A percentile compares a stretch with the other conserved stretches of the same genome.
These are phyloP conservation scores for Xylariaceae sp. DNA, from an alignment of 2,329 filamentous ascomycete species.

Conservation along the genomic window DNA sequence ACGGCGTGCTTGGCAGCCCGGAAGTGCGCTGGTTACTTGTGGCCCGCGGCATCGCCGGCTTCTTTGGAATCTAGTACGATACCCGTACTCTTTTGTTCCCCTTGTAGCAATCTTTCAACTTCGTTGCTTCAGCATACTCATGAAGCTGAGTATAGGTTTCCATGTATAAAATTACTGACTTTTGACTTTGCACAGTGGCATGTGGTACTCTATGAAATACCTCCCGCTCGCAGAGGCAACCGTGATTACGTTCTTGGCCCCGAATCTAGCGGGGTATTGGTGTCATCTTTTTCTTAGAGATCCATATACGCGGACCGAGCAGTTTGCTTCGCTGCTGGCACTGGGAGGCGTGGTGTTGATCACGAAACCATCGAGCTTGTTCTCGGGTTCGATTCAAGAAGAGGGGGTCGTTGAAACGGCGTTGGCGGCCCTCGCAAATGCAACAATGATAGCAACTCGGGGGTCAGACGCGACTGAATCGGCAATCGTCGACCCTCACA, in stretches of 20 bases:
- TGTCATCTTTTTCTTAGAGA: conserved; percentile 79
- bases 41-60: conserved; percentile 70
- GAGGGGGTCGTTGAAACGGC: conserved; percentile 22
- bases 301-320: conserved; percentile 78
- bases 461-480: conserved; percentile 37
- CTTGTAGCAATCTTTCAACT: not conserved
- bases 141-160: not conserved
- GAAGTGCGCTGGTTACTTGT: conserved; percentile 73
- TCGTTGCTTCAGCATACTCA: not conserved
- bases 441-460: conserved; percentile 4
- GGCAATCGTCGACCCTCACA: conserved; percentile 50
- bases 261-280: conserved; percentile 78
- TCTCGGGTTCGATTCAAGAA: conserved; percentile 37
- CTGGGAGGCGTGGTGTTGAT: conserved; percentile 84
- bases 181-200: conserved; percentile 50
- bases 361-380: conserved; percentile 66
- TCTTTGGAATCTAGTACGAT: conserved; percentile 71
- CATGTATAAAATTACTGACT: not conserved
- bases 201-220: conserved; percentile 60
- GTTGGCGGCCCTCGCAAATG: conserved; percentile 26
- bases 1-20: conserved; percentile 71
- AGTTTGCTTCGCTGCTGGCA: conserved; percentile 77
- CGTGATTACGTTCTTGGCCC: conserved; percentile 86
- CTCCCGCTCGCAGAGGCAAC: conserved; percentile 81
- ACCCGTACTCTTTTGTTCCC: not conserved